These are phyloP conservation scores for Trematosphaeria pertusa DNA, from an alignment of 2,329 filamentous ascomycete species.

Conservation along the genomic window DNA sequence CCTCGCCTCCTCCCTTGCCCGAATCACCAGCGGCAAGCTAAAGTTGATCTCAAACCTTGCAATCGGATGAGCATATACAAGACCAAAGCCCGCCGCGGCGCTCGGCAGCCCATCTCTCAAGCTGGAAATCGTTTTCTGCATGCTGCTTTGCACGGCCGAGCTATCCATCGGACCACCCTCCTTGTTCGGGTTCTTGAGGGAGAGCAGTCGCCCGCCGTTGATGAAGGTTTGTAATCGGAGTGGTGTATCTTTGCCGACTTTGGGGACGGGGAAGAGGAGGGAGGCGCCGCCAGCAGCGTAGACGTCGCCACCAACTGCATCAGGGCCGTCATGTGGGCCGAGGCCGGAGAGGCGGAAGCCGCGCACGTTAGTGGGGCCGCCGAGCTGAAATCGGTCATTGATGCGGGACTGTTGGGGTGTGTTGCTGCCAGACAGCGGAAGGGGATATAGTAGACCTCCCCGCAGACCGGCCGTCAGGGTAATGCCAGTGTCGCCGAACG, in stretches of 20 bases:
- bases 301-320: slow-evolving; percentile 89
- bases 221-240: slow-evolving; percentile 89
- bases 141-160: slow-evolving; percentile 60
- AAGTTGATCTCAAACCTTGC: slow-evolving; percentile 97
- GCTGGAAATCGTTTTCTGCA: slow-evolving; percentile 71
- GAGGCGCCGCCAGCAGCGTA: slow-evolving; percentile 90
- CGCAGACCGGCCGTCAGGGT: slow-evolving; percentile 84
- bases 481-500: slow-evolving; percentile 77
- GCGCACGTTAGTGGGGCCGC: slow-evolving; percentile 91
- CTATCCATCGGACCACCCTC: slow-evolving; percentile 54
- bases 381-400: slow-evolving; percentile 94
- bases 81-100: slow-evolving; percentile 82
- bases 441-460: slow-evolving; percentile 81
- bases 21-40: slow-evolving; percentile 80
- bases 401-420: slow-evolving; percentile 74
- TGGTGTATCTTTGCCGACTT: slow-evolving; percentile 80
- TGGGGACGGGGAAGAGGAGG: slow-evolving; percentile 83
- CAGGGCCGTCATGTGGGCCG: slow-evolving; percentile 83
- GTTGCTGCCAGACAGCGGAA: slow-evolving; percentile 67
- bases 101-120: slow-evolving; percentile 80
- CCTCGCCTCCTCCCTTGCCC: slow-evolving; percentile 83
- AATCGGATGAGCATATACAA: slow-evolving; percentile 94
- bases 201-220: slow-evolving; percentile 85
- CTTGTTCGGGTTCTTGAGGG: slow-evolving; percentile 64
- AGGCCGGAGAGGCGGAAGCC: slow-evolving; percentile 91